These are phyloP conservation scores for Lactifluus pinguis DNA, from an alignment of 768 basidiomycete genomes.

Conservation along the genomic window DNA sequence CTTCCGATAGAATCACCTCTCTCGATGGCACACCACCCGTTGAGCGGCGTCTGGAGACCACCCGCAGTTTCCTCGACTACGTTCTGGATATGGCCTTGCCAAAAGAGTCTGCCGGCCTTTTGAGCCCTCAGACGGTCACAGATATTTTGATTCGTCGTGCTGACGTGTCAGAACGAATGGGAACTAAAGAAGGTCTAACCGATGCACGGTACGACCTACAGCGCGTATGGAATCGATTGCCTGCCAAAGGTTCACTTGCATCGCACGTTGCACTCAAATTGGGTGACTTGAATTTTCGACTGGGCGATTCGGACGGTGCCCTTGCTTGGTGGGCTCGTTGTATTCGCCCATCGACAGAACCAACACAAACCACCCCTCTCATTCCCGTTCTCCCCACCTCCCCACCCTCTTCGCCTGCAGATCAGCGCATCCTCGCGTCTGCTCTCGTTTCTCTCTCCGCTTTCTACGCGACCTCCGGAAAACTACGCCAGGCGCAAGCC, in stretches of 20 bases:
- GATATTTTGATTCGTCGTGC: constrained; percentile 52
- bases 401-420: constrained; percentile 47
- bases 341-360: constrained; percentile 33
- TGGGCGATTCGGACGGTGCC: constrained; percentile 46
- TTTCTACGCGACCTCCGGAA: constrained; percentile 51
- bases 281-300: constrained; percentile 52
- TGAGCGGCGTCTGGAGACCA: constrained; percentile 45
- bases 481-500: constrained; percentile 44
- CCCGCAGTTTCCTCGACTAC: constrained; percentile 44
- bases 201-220: constrained; percentile 51
- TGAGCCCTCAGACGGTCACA: constrained; percentile 42
- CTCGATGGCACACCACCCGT: constrained; percentile 21
- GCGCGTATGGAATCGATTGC: constrained; percentile 43
- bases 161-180: constrained; percentile 51
- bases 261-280: constrained; percentile 56
- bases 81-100: constrained; percentile 40
- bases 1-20: background rate
- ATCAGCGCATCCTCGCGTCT: constrained; percentile 53
- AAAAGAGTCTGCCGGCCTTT: constrained; percentile 29
- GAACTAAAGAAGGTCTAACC: constrained; percentile 38
- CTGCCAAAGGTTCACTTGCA: constrained; percentile 33
- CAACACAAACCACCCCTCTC: constrained; percentile 16
- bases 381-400: constrained; percentile 28
- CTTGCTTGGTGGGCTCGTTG: constrained; percentile 61
- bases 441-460: constrained; percentile 65